Evolutionary conservation across 108 stramenopile species (phyloP).

Genomic region (Skeletonema grethae): DNA sequence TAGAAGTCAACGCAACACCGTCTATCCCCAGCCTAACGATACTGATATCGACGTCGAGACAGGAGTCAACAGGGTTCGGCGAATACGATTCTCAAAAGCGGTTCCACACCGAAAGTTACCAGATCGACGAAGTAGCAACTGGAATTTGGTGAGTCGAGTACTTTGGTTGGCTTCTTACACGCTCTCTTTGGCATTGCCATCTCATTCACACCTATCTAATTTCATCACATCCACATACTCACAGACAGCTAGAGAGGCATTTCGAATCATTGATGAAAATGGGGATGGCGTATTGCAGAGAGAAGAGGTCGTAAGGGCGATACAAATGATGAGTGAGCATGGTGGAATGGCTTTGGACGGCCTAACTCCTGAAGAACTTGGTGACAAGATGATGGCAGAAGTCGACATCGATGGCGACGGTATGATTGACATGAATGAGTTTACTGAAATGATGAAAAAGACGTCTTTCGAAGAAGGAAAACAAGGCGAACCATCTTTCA

Average conservation of each 20-base stretch:
- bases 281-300: conserved; percentile 55
- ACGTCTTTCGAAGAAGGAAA: conserved; percentile 8
- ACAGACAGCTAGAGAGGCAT: conserved; percentile 56
- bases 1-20: conserved; percentile 2
- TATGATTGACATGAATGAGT: conserved; percentile 55
- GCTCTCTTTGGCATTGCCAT: background rate
- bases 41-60: conserved; percentile 23
- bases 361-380: conserved; percentile 26
- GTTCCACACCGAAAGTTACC: background rate
- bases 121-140: conserved; percentile 6
- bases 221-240: conserved; percentile 1
- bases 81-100: conserved; percentile 16
- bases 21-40: conserved; percentile 16
- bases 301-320: conserved; percentile 53
- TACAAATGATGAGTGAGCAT: conserved; percentile 46
- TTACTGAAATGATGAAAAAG: conserved; percentile 44
- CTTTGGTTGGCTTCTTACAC: background rate
- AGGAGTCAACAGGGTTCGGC: conserved; percentile 15
- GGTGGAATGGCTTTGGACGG: conserved; percentile 39
- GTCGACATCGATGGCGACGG: conserved; percentile 58
- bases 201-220: background rate
- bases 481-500: conserved; percentile 15
- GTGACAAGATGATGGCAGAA: conserved; percentile 53
- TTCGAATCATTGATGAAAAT: conserved; percentile 57
- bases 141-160: conserved; percentile 33